Evolutionary conservation across 2,329 filamentous ascomycete genomes (phyloP).

Genomic region (Monosporascus sp.): DNA sequence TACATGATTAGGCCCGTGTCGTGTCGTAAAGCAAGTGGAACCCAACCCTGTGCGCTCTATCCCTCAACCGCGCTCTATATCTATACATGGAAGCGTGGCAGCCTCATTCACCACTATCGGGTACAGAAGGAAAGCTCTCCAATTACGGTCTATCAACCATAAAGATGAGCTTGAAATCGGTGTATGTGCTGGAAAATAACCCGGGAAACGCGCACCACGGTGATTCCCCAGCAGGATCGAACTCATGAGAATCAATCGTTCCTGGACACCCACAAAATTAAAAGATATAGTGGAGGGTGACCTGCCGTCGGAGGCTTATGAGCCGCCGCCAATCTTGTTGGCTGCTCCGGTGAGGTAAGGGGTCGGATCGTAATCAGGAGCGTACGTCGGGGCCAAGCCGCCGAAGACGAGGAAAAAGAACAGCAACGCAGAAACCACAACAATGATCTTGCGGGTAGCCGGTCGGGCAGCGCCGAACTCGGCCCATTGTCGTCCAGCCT

Average conservation of each 20-base stretch:
- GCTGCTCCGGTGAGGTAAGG: slow-evolving; percentile 45
- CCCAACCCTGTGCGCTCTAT: slow-evolving; percentile 14
- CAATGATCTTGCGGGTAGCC: slow-evolving; percentile 69
- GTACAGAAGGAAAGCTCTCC: slow-evolving; percentile 12
- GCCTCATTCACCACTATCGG: slow-evolving; percentile 11
- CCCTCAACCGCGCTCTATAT: slow-evolving; percentile 16
- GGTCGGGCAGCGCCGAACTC: slow-evolving; percentile 79
- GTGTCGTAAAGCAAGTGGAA: slow-evolving; percentile 16
- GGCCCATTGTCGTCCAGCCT: slow-evolving; percentile 73
- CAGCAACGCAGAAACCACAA: slow-evolving; percentile 60
- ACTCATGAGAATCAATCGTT: slow-evolving; percentile 4
- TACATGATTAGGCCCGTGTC: slow-evolving; percentile 14
- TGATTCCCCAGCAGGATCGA: slow-evolving; percentile 5
- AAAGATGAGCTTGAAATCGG: slow-evolving; percentile 12
- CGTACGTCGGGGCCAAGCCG: slow-evolving; percentile 58
- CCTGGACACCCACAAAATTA: slow-evolving; percentile 15
- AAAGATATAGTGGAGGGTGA: slow-evolving; percentile 15
- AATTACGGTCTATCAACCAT: slow-evolving; percentile 8
- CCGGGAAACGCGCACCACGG: slow-evolving; percentile 13
- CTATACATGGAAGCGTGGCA: slow-evolving; percentile 12
- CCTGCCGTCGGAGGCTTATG: slow-evolving; percentile 9
- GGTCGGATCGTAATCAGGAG: slow-evolving; percentile 48
- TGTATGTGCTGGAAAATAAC: slow-evolving; percentile 20
- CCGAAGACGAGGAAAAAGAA: slow-evolving; percentile 67
- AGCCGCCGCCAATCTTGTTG: slow-evolving; percentile 40